Percentiles rank a stretch among this genome's conserved stretches.
phyloP scores from a whole-genome alignment of 345 rosid genomes.

The Excoecaria cochinchinensis region DNA sequence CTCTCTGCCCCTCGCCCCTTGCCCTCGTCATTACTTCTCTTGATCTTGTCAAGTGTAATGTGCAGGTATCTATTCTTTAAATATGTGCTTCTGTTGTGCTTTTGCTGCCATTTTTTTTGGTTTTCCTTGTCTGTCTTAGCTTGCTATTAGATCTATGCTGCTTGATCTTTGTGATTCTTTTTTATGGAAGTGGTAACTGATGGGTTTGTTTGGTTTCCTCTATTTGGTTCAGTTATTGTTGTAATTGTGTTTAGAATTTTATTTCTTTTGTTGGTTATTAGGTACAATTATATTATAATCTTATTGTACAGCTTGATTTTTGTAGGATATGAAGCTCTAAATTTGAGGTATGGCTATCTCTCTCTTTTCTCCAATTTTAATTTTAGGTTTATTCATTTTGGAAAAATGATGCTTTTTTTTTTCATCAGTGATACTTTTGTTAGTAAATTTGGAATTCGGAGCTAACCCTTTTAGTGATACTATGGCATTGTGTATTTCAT shows the following conservation, averaged over 20 bases:
- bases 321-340: slow-evolving; percentile 85
- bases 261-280: neutral
- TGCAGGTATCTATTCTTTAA: no score
- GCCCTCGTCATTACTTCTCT: no score
- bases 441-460: neutral
- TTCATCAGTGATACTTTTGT: neutral
- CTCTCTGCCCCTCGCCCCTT: no score
- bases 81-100: no score
- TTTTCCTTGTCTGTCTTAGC: no score
- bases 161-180: neutral
- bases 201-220: neutral
- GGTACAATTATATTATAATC: slow-evolving; percentile 11
- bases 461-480: no score
- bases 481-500: neutral
- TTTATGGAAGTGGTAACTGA: neutral
- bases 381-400: neutral
- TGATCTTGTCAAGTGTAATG: no score
- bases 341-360: slow-evolving; percentile 51
- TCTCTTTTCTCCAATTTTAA: neutral
- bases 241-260: neutral
- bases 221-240: neutral
- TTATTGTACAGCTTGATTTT: neutral
- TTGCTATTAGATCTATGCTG: no score
- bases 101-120: no score
- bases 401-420: neutral